Conservation (phyloP, 495 filamentous ascomycete genomes). For the Penicillium antarcticum region DNA sequence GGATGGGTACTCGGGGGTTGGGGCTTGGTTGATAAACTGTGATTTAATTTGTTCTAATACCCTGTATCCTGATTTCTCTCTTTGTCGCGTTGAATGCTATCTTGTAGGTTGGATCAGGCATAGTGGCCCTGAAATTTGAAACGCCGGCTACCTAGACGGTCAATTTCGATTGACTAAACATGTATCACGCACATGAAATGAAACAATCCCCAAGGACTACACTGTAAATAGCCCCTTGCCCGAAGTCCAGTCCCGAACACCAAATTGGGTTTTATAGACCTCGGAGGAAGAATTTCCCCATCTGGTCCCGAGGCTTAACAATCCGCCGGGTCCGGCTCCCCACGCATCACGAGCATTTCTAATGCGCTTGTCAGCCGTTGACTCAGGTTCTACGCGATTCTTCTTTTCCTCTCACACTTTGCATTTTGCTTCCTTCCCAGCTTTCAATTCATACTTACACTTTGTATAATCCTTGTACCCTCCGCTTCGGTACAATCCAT, state of each 20-base stretch:
- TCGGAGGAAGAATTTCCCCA: background rate
- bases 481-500: background rate
- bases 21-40: constrained; percentile 29
- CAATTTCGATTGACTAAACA: no score
- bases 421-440: background rate
- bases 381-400: constrained; percentile 4
- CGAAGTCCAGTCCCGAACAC: background rate
- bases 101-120: no score
- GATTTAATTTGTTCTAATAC: background rate
- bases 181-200: no score
- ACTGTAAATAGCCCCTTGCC: no score
- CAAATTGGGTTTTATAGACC: background rate
- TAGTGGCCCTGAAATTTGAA: no score
- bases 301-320: constrained; percentile 7
- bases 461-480: background rate
- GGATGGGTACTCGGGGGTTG: constrained; percentile 67
- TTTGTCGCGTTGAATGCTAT: background rate
- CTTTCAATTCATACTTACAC: background rate
- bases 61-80: background rate
- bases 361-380: constrained; percentile 27
- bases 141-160: no score
- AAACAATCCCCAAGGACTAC: no score
- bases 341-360: constrained; percentile 30
- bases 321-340: constrained; percentile 16
- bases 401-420: background rate